Base-by-base conservation (phyloP, 176 grass and related monocot genomes). In the Phyllostachys edulis region DNA sequence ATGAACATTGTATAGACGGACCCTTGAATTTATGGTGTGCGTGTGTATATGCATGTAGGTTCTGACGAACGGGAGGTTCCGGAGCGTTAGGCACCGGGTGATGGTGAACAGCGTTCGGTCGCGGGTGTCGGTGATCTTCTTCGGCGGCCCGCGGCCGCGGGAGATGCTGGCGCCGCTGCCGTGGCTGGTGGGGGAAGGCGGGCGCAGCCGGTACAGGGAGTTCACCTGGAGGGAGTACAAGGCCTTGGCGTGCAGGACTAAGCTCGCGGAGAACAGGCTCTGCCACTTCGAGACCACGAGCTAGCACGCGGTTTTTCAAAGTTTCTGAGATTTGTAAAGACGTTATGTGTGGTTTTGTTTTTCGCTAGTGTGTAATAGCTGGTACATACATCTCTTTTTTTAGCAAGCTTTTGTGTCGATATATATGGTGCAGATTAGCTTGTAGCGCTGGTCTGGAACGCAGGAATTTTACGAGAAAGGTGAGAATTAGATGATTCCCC, bases 201-300 rank as follows among this genome's bases (percentile, higher is more conserved):
- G 91, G 0, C 78, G 84, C 63, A 82, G 92, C 24, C 82, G 88
- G 0, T 97, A 97, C 90, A 89, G 88, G 85, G 95, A 97, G 56
- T 97, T 97, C 90, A 97, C 95, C 26, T 97, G 95, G 95, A 71
- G 39, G 34, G 95, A 94, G 92, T 97, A 91, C 89, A 97, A 94
- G 75, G 77, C 84, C 9, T 91, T 77, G 18, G 95, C 90, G 12
- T 92, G 84, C 85, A 21, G 34, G 83, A 92, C 86, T 62, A 91
- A 78, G 86, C 88, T 97, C 5, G 86, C 90, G 1, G 92, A 89
- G 9, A 90, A 94, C 71, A 73, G 95, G 51, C 95, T 97, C 42
- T 77, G 86, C 11, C 71, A 81, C 41, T 97, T 97, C 63, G 90
- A 97, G 46, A 77, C 67, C 15, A 40, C 70, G 0, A 40, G 45